Evolutionary conservation across 108 stramenopile genomes (phyloP), one percentile per base, ranked within the genome.

Genomic region (Stephanodiscus minutulus): DNA sequence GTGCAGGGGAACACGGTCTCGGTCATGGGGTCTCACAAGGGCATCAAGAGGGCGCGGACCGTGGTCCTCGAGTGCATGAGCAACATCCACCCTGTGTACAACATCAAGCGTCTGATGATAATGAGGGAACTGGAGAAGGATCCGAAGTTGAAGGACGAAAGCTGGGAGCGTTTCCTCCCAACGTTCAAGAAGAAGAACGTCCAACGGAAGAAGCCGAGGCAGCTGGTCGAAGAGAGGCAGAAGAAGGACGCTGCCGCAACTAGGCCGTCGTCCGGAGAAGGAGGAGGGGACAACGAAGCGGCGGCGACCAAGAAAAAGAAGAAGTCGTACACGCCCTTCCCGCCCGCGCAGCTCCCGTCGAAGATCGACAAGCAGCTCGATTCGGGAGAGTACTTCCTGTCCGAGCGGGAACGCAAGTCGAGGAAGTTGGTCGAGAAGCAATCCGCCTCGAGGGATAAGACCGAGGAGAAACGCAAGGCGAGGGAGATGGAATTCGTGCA

Each of bases 41-140:
- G 93, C 36, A 71, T 99, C 31, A 99, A 99, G 77, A 92, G 96
- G 72, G 96, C 94, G 49, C 87, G 99, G 8, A 88, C 91, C 25
- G 97, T 99, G 25, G 94, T 99, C 10, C 64, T 97, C 60, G 99
- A 99, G 70, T 99, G 99, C 77, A 96, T 99, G 96, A 94, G 95
- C 44, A 99, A 99, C 77, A 90, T 98, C 20, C 99, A 99, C 73
- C 99, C 99, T 28, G 91, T 99, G 55, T 99, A 99, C 84, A 95
- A 99, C 78, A 96, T 99, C 72, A 99, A 99, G 86, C 87, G 96
- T 48, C 90, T 99, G 53, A 99, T 99, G 99, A 99, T 99, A 66
- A 94, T 96, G 82, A 86, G 93, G 49, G 99, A 99, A 80, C 85
- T 99, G 13, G 96, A 92, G 24, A 93, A 97, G 65, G 99, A 99